Evolutionary conservation across 768 basidiomycete genomes (phyloP), one percentile per base, ranked within the genome.

Genomic region (Kwoniella heveanensis): DNA sequence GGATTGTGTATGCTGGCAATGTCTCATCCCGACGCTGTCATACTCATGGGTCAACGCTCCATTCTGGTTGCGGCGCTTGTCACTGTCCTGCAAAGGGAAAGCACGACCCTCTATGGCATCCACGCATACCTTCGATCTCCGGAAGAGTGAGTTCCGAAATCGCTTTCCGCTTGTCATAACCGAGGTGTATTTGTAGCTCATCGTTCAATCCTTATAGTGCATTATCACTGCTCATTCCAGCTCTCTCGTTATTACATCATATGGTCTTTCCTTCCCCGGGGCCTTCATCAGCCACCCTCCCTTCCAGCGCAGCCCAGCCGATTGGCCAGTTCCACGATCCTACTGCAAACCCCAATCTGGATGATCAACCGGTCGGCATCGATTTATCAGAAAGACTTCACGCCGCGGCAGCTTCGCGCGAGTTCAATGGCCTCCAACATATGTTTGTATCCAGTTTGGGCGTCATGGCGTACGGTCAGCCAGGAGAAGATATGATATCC

Each of bases 391-490:
- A 59, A 8, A 50, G 66, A 30, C 22, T 77, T 0, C 46, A 51
- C 32, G 19, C 30, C 1, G 67, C 65, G 1, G 49, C 49, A 21
- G 54, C 26, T 30, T 67, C 63, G 24, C 64, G 60, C 21, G 78
- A 77, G 29, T 77, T 76, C 58, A 70, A 70, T 29, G 74, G 73
- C 1, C 29, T 74, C 1, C 72, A 70, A 49, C 71, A 75, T 37
- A n/a, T 70, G 10, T 75, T 77, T 53, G 69, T 77, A 8, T 58
- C 67, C 37, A 68, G 65, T 36, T 57, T 79, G 15, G 78, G 78
- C 10, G 26, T 50, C 26, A 70, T 77, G 66, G 66, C 74, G 10
- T 79, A 76, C 57, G 74, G 66, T 2, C 66, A 71, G 27, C 54
- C 67, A 5, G 72, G 61, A 44, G 48, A 65, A 55, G 67, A 50